Evolutionary conservation across 148 eudicot species (phyloP).

Genomic region (Camellia granthamiana): DNA sequence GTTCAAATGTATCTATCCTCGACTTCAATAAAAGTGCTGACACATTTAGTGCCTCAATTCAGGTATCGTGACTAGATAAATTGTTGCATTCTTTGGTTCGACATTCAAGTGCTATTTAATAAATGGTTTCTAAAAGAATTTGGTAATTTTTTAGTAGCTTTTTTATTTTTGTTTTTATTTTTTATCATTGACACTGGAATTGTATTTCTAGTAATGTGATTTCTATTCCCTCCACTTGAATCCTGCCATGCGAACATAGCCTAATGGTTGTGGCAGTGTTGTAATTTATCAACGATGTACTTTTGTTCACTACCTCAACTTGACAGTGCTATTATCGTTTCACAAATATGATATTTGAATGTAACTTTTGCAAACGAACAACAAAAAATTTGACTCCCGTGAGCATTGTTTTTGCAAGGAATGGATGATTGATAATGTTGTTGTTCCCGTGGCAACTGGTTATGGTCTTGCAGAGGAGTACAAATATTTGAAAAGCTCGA

Average conservation of each 20-base stretch:
- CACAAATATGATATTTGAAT: background rate
- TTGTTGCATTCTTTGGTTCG: background rate
- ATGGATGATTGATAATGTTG: slow-evolving; percentile 80
- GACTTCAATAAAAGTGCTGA: slow-evolving; percentile 77
- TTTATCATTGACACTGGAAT: no score
- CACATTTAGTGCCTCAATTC: slow-evolving; percentile 38
- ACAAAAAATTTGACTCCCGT: background rate
- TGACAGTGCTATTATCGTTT: slow-evolving; percentile 1
- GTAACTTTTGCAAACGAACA: background rate
- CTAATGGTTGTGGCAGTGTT: background rate
- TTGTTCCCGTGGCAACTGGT: slow-evolving; percentile 71
- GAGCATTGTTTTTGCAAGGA: slow-evolving; percentile 37
- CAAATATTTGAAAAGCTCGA: slow-evolving; percentile 77
- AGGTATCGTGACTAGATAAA: slow-evolving; percentile 39
- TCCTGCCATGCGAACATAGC: no score
- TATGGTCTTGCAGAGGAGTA: slow-evolving; percentile 79
- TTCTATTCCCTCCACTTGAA: no score
- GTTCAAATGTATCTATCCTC: slow-evolving; percentile 69
- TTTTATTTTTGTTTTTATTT: background rate
- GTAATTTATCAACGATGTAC: background rate
- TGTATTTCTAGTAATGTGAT: no score
- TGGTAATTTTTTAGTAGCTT: background rate
- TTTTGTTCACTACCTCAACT: background rate
- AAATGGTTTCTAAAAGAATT: background rate
- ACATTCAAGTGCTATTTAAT: background rate